Evolutionary conservation across 352 stramenopile species (phyloP).

Genomic region (Nothophytophthora sp.): DNA sequence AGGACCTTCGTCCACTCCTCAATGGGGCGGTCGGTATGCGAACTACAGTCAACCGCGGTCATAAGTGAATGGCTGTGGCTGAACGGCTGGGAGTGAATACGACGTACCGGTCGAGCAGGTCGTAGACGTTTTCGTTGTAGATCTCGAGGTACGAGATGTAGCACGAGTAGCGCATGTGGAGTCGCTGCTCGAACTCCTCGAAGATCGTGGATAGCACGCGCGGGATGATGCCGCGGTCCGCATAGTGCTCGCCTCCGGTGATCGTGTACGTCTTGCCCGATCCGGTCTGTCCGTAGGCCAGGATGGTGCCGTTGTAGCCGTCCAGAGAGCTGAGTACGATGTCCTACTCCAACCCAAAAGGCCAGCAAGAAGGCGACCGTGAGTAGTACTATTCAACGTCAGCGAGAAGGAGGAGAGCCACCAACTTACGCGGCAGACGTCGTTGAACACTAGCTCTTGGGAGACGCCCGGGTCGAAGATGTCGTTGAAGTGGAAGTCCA

Average conservation of each 20-base stretch:
- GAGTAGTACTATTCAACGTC: no score
- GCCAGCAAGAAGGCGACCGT: neutral
- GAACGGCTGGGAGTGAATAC: neutral
- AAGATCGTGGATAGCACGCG: conserved; percentile 94
- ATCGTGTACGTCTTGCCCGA: conserved; percentile 84
- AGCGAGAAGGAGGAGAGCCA: no score
- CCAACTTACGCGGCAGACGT: conserved; percentile 54
- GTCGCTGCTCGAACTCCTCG: conserved; percentile 67
- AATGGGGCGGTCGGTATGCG: conserved; percentile 72
- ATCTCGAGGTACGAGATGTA: conserved; percentile 97
- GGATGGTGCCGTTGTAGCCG: conserved; percentile 76
- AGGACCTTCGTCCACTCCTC: conserved; percentile 82
- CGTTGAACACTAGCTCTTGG: conserved; percentile 73
- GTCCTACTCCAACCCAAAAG: conserved; percentile 32
- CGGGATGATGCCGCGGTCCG: conserved; percentile 95
- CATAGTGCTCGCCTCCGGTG: conserved; percentile 91
- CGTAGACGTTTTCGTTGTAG: conserved; percentile 97
- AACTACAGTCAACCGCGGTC: no score
- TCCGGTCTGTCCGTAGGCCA: conserved; percentile 72
- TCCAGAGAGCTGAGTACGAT: conserved; percentile 71
- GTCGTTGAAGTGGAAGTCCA: conserved; percentile 74
- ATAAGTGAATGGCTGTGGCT: neutral
- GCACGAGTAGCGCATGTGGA: conserved; percentile 70
- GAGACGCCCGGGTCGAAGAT: conserved; percentile 69
- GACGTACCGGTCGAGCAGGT: conserved; percentile 81